Base-by-base conservation (phyloP, 2,329 filamentous ascomycete species). In the Penicillium aurantiogriseum region DNA sequence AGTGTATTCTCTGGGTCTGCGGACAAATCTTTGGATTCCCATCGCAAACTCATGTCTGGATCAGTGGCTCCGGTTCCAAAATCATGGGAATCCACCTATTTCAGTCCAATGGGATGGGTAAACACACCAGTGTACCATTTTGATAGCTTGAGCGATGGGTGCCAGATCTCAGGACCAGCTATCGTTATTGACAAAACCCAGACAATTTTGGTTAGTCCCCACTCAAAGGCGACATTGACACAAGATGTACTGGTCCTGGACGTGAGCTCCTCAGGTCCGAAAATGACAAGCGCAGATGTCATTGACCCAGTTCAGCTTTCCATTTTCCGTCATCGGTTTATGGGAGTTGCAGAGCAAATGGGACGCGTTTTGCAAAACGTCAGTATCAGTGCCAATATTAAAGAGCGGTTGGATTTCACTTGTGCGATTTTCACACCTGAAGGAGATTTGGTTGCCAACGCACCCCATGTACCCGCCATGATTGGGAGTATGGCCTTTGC, bases 341-440 rank as follows among this genome's bases (percentile, higher is more conserved):
- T 92, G 89, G 86, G 87, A 5, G 91, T 92, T 63, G 89, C 90
- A 2, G 89, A 92, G 73, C 89, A 92, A 69, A 92, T 92, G 90
- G 89, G 90, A 0, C 79, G 88, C 49, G 86, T 88, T 15, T 75
- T 92, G 11, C 89, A 92, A 67, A 92, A 91, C 9, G 38, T 51
- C 36, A 78, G 92, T 89, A 0, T 54, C 50, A 88, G 86, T 70
- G 86, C 91, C 54, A 92, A 91, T 65, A 88, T 92, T 64, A 92
- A 92, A 71, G 90, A 92, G 90, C 83, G 89, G 1, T 80, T 92
- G 0, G 89, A 93, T 68, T 93, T 91, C 68, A 90, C 88, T 0
- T 93, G 89, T 65, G 89, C 89, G 23, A 80, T 92, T 1, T 92
- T 92, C 59, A 88, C 90, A 64, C 82, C 85, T 0, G 83, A 84